Base-by-base conservation (phyloP, 1,284 basidiomycete genomes). In the Leccinum angustisporum region DNA sequence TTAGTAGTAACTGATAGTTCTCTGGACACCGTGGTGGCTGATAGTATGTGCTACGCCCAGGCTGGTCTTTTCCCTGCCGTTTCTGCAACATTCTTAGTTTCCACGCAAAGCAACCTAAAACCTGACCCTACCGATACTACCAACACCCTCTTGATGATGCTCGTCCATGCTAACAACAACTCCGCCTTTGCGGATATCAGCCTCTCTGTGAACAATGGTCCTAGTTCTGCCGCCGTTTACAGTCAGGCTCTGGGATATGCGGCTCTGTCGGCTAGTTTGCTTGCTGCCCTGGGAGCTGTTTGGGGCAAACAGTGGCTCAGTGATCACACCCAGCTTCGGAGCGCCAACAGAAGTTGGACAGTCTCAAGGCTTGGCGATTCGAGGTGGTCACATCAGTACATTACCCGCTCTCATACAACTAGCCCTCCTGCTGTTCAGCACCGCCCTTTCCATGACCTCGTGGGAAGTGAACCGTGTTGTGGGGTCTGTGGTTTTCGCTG, bases 1-100 rank as follows among this genome's bases (percentile, higher is more conserved):
- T 66, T 66, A 14, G 65, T 57, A 38, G 1, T 38, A 16, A 8
- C 7, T 14, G 11, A 40, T 14, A 16, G 4, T 16, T 48, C 10
- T 18, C 9, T 6, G 38, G 21, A 21, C 18, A 38, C 10, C 14
- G 14, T 30, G 31, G 36, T 30, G n/a, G 18, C 5, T 59, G 10
- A 59, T 21, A 21, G 21, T 25, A 4, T 51, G 16, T 16, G 11
- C 6, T 25, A 6, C 30, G 16, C 9, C 4, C 40, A 66, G 66
- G 56, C 65, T 13, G 65, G 65, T 58, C 64, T 66, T 3, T 68
- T 66, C 33, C 67, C 65, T 57, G 66, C 65, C 5, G 65, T 66
- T 13, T 31, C 60, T 13, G 67, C 66, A 18, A 27, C 65, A 16
- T 66, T 66, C 54, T 58, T 66, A 10, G 61, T 58, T 5, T 27